Base-by-base conservation (phyloP, 2,329 filamentous ascomycete genomes). In the Claviceps paspali region DNA sequence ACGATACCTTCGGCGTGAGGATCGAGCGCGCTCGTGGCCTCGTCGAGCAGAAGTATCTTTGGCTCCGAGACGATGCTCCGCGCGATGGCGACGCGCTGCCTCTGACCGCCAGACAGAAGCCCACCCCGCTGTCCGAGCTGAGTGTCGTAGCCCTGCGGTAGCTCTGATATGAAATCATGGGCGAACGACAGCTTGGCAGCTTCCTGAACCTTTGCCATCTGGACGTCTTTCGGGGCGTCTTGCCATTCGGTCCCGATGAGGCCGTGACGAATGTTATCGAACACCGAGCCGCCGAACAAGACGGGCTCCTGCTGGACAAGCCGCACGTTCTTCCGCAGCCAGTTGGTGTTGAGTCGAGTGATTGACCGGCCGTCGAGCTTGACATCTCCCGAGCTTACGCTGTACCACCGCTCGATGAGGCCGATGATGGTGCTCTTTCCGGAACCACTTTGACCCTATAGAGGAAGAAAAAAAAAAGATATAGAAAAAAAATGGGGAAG, bases 1-100 rank as follows among this genome's bases (percentile, higher is more conserved):
- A 95, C 87, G 2, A 93, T 71, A 1, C 85, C 92, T 57, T 95
- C 87, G 0, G 82, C 88, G 57, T 94, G 87, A 14, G 87, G 86
- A 52, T 95, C 87, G 11, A 95, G 70, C 0, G 87, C 87, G 6
- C 82, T 91, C 0, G 87, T 95, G 12, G 87, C 81, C 66, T 95
- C 88, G 53, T 95, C 87, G 1, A 95, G 72, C 40, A 95, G 88
- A 22, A 95, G 65, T 44, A 95, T 92, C 56, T 93, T 85, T 0
- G 88, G 88, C 43, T 92, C 73, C 57, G 94, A 94, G 49, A 95
- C 75, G 11, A 45, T 14, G 12, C 39, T 38, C 7, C 43, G 36
- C 7, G 43, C 43, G 28, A 45, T 45, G 21, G 41, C 41, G 14
- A 45, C 40, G 6, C 43, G 43, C 21, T 45, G 43, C 11, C 36